phyloP scores from a whole-genome alignment of 371 early-diverging fungal species.

The Lichtheimia hyalospora region DNA sequence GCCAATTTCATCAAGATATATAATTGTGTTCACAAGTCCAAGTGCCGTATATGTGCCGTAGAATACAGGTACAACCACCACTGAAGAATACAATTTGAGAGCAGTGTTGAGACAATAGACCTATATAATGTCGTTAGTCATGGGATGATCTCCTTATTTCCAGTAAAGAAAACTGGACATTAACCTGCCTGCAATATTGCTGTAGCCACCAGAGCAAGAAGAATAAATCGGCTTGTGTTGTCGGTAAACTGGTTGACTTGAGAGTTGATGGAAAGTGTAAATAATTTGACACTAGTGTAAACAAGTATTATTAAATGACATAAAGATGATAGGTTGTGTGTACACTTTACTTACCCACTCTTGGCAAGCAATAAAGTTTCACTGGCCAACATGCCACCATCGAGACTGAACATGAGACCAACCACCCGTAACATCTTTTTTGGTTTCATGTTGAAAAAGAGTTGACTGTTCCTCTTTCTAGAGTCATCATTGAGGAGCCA shows the following conservation, averaged over 20 bases:
- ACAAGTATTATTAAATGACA: background rate
- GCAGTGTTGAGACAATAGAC: slow-evolving; percentile 71
- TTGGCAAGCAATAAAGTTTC: slow-evolving; percentile 68
- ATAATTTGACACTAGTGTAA: slow-evolving; percentile 50
- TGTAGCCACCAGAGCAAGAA: slow-evolving; percentile 56
- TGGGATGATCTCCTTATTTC: background rate
- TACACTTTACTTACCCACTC: slow-evolving; percentile 47
- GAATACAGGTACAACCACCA: slow-evolving; percentile 72
- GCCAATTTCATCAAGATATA: slow-evolving; percentile 61
- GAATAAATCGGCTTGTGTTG: slow-evolving; percentile 57
- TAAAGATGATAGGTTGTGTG: background rate
- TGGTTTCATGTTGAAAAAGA: slow-evolving; percentile 40
- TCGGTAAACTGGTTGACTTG: slow-evolving; percentile 64
- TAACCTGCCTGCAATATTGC: slow-evolving; percentile 60
- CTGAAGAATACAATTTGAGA: slow-evolving; percentile 62
- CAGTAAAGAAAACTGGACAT: slow-evolving; percentile 1
- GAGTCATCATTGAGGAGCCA: slow-evolving; percentile 50
- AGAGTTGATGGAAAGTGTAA: slow-evolving; percentile 54
- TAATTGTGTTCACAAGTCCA: slow-evolving; percentile 64
- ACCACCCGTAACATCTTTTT: slow-evolving; percentile 52
- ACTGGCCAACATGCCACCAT: slow-evolving; percentile 66
- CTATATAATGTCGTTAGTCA: slow-evolving; percentile 8
- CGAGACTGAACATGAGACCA: slow-evolving; percentile 62
- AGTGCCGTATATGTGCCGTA: slow-evolving; percentile 69
- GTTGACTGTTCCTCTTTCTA: slow-evolving; percentile 28